Conservation (phyloP, 192 early-diverging fungal genomes). For the Backusella liffmaniae region DNA sequence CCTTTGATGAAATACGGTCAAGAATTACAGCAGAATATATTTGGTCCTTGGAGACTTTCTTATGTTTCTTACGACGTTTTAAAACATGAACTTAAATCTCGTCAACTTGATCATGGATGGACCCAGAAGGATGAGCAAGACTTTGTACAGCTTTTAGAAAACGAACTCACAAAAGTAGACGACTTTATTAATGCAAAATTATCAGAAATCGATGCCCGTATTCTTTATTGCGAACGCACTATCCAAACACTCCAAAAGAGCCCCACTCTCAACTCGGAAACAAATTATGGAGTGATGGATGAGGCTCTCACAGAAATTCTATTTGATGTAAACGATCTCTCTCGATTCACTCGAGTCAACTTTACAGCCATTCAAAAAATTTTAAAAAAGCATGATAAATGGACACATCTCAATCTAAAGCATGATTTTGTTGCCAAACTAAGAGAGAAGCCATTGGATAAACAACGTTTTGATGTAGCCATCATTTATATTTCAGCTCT, state of each 20-base stretch:
- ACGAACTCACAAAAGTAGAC: slow-evolving; percentile 53
- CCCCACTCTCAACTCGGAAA: slow-evolving; percentile 50
- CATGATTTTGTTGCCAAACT: slow-evolving; percentile 20
- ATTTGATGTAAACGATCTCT: slow-evolving; percentile 73
- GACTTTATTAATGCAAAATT: slow-evolving; percentile 71
- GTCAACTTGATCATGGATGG: slow-evolving; percentile 55
- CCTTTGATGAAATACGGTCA: slow-evolving; percentile 33
- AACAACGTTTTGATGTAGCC: slow-evolving; percentile 83
- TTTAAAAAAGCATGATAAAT: slow-evolving; percentile 95
- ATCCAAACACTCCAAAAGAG: slow-evolving; percentile 37
- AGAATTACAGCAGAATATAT: slow-evolving; percentile 37
- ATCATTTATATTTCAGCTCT: slow-evolving; percentile 85
- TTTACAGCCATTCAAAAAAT: slow-evolving; percentile 88
- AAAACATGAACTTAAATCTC: slow-evolving; percentile 36
- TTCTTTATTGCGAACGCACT: slow-evolving; percentile 64
- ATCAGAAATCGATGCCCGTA: slow-evolving; percentile 70
- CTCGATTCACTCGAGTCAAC: slow-evolving; percentile 79
- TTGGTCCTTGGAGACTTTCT: slow-evolving; percentile 34
- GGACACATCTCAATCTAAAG: slow-evolving; percentile 25
- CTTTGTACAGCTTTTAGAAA: slow-evolving; percentile 29
- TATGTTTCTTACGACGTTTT: slow-evolving; percentile 35
- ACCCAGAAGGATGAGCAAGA: slow-evolving; percentile 61
- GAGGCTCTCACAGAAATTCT: slow-evolving; percentile 61
- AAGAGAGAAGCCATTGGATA: slow-evolving; percentile 68
- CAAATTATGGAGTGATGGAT: slow-evolving; percentile 55